Percentiles rank a stretch among this genome's conserved stretches.
Evolutionary conservation across 2,329 filamentous ascomycete species (phyloP).

Genomic region (Berkeleyomyces rouxiae): DNA sequence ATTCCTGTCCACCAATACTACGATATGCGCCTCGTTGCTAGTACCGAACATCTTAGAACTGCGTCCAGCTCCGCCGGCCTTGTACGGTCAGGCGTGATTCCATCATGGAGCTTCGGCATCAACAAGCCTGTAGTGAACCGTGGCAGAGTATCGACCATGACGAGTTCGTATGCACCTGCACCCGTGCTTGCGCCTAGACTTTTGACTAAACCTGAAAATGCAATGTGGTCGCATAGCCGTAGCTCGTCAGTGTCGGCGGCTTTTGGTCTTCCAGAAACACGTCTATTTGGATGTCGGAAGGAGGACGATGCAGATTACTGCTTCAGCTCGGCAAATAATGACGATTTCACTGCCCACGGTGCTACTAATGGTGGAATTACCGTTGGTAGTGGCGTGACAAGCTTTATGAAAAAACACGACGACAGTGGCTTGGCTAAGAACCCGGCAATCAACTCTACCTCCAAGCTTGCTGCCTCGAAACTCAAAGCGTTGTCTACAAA

Average conservation of each 20-base stretch:
- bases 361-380: constrained; percentile 21
- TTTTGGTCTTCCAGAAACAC: constrained; percentile 14
- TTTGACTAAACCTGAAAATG: constrained; percentile 6
- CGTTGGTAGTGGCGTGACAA: constrained; percentile 24
- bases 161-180: constrained; percentile 9
- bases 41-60: constrained; percentile 52
- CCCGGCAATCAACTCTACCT: neutral
- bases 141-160: constrained; percentile 22
- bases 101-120: constrained; percentile 7
- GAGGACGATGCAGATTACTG: constrained; percentile 16
- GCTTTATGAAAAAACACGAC: constrained; percentile 18
- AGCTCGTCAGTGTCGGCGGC: constrained; percentile 24
- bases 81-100: constrained; percentile 18
- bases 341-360: constrained; percentile 16
- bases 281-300: constrained; percentile 14
- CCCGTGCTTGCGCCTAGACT: constrained; percentile 21
- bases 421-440: constrained; percentile 4
- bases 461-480: neutral
- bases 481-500: constrained; percentile 1
- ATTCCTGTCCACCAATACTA: constrained; percentile 44
- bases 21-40: constrained; percentile 59
- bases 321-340: constrained; percentile 10
- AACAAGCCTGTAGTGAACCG: constrained; percentile 23
- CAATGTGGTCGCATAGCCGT: constrained; percentile 20
- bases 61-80: constrained; percentile 23